Conservation (phyloP, 768 basidiomycete species). For the Stropharia rugosoannulata region DNA sequence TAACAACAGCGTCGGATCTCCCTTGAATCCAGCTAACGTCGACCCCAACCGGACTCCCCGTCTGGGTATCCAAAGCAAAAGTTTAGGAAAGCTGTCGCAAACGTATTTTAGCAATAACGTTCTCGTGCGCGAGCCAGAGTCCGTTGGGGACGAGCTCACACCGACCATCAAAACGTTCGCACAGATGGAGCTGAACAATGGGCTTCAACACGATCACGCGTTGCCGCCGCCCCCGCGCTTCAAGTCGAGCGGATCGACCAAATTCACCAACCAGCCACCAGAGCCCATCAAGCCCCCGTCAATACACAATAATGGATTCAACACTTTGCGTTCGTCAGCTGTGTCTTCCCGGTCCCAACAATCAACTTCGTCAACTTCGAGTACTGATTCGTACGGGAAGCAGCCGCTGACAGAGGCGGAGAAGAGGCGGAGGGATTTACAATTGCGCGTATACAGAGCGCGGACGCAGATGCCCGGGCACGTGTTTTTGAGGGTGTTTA, state of each 20-base stretch:
- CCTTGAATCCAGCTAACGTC: neutral
- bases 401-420: conserved; percentile 46
- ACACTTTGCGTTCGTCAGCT: conserved; percentile 3
- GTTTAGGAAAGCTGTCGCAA: neutral
- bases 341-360: conserved; percentile 11
- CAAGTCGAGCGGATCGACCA: neutral
- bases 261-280: conserved; percentile 15
- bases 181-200: neutral
- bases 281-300: conserved; percentile 16
- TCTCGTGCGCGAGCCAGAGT: conserved; percentile 1
- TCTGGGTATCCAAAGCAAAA: neutral
- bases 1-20: neutral
- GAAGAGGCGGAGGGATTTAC: conserved; percentile 55
- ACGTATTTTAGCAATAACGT: conserved; percentile 4
- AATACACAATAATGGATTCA: neutral
- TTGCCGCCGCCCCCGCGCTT: neutral
- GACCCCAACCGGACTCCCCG: conserved; percentile 8
- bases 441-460: conserved; percentile 63
- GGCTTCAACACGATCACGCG: neutral
- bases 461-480: conserved; percentile 55
- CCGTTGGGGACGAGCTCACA: neutral
- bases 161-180: neutral
- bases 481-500: conserved; percentile 65
- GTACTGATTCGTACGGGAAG: conserved; percentile 2
- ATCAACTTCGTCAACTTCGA: conserved; percentile 8